Conservation (phyloP, 2,329 filamentous ascomycete species). For the Nemania sp. region DNA sequence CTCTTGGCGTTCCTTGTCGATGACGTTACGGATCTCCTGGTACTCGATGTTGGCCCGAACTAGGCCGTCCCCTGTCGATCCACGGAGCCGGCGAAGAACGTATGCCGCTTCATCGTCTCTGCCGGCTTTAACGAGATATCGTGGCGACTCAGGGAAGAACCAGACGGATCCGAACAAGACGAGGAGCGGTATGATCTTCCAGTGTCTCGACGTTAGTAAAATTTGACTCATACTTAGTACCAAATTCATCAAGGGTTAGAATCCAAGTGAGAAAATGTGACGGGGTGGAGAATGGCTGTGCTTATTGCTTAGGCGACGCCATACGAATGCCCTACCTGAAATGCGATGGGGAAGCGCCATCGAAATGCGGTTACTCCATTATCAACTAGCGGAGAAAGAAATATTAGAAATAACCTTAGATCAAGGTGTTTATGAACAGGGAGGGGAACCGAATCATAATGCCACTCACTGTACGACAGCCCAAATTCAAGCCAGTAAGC, state of each 20-base stretch:
- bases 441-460: neutral
- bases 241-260: no score
- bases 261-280: neutral
- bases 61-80: constrained; percentile 64
- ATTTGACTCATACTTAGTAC: no score
- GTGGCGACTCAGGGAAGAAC: constrained; percentile 77
- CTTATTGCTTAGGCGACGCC: neutral
- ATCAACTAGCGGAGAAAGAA: constrained; percentile 16
- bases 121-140: constrained; percentile 75
- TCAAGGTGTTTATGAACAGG: no score
- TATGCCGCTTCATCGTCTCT: constrained; percentile 75
- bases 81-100: constrained; percentile 73
- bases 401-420: constrained; percentile 2
- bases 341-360: constrained; percentile 36
- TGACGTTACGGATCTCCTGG: constrained; percentile 74
- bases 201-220: constrained; percentile 1
- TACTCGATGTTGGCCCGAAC: constrained; percentile 71
- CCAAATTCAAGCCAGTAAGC: constrained; percentile 73
- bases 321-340: constrained; percentile 22
- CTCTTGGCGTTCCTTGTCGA: constrained; percentile 71
- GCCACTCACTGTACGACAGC: constrained; percentile 67
- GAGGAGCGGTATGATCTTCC: constrained; percentile 68
- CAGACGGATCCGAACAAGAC: constrained; percentile 67
- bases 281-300: no score
- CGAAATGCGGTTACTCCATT: constrained; percentile 29